phyloP scores from a whole-genome alignment of 495 filamentous ascomycete species.

The Aspergillus carlsbadensis region DNA sequence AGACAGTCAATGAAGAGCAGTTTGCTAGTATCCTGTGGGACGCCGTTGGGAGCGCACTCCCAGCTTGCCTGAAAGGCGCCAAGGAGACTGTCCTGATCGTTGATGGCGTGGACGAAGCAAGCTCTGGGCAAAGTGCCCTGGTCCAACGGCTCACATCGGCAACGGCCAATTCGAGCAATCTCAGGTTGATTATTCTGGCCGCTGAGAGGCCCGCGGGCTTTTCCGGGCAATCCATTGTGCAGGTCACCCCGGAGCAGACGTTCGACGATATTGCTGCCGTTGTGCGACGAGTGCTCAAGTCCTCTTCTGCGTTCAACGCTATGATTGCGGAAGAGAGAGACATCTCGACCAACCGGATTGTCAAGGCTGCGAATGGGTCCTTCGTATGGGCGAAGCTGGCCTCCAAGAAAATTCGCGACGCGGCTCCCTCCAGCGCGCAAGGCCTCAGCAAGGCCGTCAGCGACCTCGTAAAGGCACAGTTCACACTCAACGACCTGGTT shows the following conservation, averaged over 20 bases:
- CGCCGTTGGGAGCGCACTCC: conserved; percentile 16
- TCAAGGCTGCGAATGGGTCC: conserved; percentile 34
- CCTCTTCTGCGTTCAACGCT: conserved; percentile 1
- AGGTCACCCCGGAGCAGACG: conserved; percentile 2
- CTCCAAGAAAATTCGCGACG: conserved; percentile 26
- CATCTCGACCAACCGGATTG: conserved; percentile 32
- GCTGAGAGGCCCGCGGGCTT: conserved; percentile 22
- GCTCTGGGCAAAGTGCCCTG: conserved; percentile 27
- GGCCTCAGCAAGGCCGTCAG: conserved; percentile 25
- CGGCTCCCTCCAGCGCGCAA: conserved; percentile 18
- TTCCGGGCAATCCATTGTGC: no score
- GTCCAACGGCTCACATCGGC: conserved; percentile 24
- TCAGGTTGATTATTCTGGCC: conserved; percentile 34
- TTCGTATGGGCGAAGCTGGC: conserved; percentile 42
- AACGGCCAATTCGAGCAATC: conserved; percentile 22
- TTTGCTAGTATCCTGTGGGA: conserved; percentile 24
- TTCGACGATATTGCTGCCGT: conserved; percentile 26
- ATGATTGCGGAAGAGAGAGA: conserved; percentile 22
- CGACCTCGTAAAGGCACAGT: conserved; percentile 23
- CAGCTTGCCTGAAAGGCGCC: conserved; percentile 25
- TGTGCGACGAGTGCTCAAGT: conserved; percentile 15
- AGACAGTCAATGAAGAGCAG: conserved; percentile 21
- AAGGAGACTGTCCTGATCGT: conserved; percentile 37
- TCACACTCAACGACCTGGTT: conserved; percentile 32
- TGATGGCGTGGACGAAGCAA: conserved; percentile 38